Evolutionary conservation across 805 yeast genomes (phyloP).

Genomic region (Wickerhamiella kurtzmanii): DNA sequence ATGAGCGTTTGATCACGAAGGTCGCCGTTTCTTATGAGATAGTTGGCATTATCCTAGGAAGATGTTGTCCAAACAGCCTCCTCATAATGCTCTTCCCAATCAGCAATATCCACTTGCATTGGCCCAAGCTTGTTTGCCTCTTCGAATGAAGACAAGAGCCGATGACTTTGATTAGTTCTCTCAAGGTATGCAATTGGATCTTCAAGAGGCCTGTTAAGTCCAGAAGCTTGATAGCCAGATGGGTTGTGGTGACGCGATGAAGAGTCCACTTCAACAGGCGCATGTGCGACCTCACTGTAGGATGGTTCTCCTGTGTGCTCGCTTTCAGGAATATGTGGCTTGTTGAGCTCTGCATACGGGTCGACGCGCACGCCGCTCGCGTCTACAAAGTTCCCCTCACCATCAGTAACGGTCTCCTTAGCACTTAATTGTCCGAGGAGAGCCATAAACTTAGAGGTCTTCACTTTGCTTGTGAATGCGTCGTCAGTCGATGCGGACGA

Average conservation of each 20-base stretch:
- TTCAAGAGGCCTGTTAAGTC: slow-evolving; percentile 12
- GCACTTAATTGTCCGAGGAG: slow-evolving; percentile 14
- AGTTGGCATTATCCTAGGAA: too few species aligned
- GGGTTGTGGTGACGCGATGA: too few species aligned
- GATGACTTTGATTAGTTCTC: slow-evolving; percentile 7
- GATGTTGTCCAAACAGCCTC: slow-evolving; percentile 5
- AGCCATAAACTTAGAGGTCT: slow-evolving; percentile 15
- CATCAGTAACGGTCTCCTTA: slow-evolving; percentile 8
- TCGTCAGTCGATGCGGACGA: slow-evolving; percentile 7
- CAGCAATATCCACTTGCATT: slow-evolving; percentile 5
- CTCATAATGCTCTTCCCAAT: slow-evolving; percentile 21
- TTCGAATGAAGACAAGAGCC: slow-evolving; percentile 11
- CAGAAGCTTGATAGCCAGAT: background rate
- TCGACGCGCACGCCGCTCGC: slow-evolving; percentile 2
- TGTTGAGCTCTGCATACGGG: slow-evolving; percentile 2
- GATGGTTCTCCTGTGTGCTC: background rate
- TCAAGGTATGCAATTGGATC: slow-evolving; percentile 17
- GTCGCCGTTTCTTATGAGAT: too few species aligned
- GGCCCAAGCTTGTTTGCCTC: slow-evolving; percentile 12
- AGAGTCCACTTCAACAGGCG: too few species aligned
- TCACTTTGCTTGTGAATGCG: slow-evolving; percentile 12
- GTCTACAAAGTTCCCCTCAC: slow-evolving; percentile 7
- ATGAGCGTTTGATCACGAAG: too few species aligned
- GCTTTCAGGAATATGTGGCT: slow-evolving; percentile 1
- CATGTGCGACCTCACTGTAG: too few species aligned